Base-by-base conservation (phyloP, 225 moss, liverwort and hornwort species). In the Polytrichum commune region DNA sequence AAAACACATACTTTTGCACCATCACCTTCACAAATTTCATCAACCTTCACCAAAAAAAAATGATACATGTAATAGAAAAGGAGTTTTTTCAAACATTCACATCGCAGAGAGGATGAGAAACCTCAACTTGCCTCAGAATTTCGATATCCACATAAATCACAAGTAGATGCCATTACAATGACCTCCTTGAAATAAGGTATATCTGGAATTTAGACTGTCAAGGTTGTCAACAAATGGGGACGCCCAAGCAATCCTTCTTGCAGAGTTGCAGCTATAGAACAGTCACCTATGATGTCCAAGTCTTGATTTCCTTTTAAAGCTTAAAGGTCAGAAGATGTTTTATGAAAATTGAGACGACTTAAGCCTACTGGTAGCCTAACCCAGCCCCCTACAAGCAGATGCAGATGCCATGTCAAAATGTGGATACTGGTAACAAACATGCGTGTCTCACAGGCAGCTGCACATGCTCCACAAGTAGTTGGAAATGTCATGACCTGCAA, bases 391-490 rank as follows among this genome's bases (percentile, higher is more conserved):
- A 9, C 38, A 38, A 38, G 46, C 58, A 63, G 57, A 20, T 55
- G 53, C 81, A 81, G 91, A 92, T 92, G 28, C 28, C 28, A 28
- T 4, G 5, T 28, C 28, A 28, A 28, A 28, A 28, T 33, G 53
- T 83, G 83, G 92, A 92, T 92, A 92, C 90, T 90, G 24, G 95
- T 95, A 67, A 95, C 90, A 77, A 87, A 92, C 92, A 95, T 95
- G 46, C 89, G 85, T 7, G 95, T 95, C 66, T 90, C 90, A 76
- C 86, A 89, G 13, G 77, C 68, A 58, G 68, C 79, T 79, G 68
- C 78, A 81, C 95, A 95, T 62, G 87, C 85, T 72, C 90, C 90
- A 82, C 95, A 95, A 23, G 84, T 87, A 18, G 87, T 77, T 55
- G 92, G 90, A 72, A 95, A 92, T 62, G 83, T 83, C 95, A 92